Evolutionary conservation across 768 basidiomycete species (phyloP).

Genomic region (Naematelia aurantialba): DNA sequence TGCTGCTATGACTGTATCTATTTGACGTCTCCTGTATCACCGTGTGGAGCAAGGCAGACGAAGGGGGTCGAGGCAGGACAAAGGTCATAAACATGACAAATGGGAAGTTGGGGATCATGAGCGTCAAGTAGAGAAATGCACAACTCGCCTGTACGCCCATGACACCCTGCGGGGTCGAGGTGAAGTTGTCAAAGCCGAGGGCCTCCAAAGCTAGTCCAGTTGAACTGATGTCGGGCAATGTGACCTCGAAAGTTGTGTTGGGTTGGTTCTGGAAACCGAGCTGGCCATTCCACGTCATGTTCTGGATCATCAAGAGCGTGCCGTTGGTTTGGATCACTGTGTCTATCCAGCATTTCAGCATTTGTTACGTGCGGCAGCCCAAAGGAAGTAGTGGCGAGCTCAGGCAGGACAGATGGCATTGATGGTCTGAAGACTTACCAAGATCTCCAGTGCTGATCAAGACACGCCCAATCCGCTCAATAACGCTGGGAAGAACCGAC

Average conservation of each 20-base stretch:
- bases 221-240: not conserved
- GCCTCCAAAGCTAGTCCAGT: not conserved
- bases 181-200: not conserved
- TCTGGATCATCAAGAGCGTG: slow-evolving; percentile 3
- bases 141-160: slow-evolving; percentile 2
- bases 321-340: slow-evolving; percentile 3
- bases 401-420: not conserved
- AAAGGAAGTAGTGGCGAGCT: not conserved
- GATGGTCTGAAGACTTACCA: not conserved
- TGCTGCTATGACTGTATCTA: no score
- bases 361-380: not conserved
- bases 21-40: no score
- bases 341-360: no score
- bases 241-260: slow-evolving; percentile 2
- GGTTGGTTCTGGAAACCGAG: slow-evolving; percentile 8
- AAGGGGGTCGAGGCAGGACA: no score
- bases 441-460: not conserved
- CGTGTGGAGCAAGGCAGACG: no score
- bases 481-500: not conserved
- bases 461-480: not conserved
- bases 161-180: not conserved
- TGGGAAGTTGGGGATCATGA: no score
- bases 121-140: no score
- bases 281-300: slow-evolving; percentile 9
- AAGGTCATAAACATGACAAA: no score